These are phyloP conservation scores for Oenanthe sinensis DNA, from an alignment of 129 eudicot species.

Conservation along the genomic window DNA sequence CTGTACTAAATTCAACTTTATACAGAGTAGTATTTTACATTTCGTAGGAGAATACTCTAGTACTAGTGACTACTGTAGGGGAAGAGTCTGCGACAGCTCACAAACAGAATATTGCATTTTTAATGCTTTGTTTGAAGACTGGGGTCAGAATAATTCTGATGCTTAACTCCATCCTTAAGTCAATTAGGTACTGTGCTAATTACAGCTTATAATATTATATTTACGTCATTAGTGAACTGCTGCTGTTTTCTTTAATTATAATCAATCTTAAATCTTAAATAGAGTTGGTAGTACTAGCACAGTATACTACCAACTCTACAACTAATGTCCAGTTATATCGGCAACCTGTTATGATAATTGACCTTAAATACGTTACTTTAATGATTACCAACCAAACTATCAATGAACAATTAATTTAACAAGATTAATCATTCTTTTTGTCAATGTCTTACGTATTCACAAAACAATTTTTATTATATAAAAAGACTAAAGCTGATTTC, in stretches of 20 bases:
- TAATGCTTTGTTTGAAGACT: background rate
- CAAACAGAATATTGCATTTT: background rate
- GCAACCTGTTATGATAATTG: background rate
- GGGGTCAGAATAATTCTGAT: background rate
- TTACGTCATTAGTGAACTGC: background rate
- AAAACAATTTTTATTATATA: too few relatives aligned
- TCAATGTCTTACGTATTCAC: background rate
- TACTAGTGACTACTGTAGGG: too few relatives aligned
- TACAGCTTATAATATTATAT: background rate
- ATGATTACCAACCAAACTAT: background rate
- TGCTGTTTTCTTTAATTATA: background rate
- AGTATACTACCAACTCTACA: background rate
- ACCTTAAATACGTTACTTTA: background rate
- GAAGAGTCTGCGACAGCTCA: too few relatives aligned
- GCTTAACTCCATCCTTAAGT: background rate
- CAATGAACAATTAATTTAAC: background rate
- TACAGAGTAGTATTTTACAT: too few relatives aligned
- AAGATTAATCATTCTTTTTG: background rate
- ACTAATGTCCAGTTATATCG: background rate
- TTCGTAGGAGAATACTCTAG: too few relatives aligned
- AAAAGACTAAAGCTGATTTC: too few relatives aligned
- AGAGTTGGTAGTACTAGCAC: too few relatives aligned
- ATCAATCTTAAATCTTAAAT: background rate
- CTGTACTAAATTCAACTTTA: too few relatives aligned
- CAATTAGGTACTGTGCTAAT: background rate